Conservation (phyloP, 2,329 filamentous ascomycete genomes). For the Cadophora luteo-olivacea region DNA sequence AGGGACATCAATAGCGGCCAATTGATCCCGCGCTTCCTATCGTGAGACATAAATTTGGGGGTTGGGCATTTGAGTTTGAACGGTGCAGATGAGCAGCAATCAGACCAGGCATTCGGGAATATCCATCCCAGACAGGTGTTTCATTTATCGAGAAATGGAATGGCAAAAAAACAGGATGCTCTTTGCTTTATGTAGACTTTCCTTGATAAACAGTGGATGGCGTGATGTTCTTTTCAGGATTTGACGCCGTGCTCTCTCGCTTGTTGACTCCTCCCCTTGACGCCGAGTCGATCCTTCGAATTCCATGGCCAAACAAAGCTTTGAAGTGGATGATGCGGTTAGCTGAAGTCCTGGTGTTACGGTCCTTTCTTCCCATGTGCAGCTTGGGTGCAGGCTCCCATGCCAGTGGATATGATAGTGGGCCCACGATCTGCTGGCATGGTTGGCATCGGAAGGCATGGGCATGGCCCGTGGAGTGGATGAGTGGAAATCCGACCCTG, state of each 20-base stretch:
- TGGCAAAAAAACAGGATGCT: neutral
- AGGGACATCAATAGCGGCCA: conserved; percentile 5
- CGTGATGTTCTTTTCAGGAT: neutral
- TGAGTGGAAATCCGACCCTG: neutral
- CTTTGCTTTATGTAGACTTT: conserved; percentile 4
- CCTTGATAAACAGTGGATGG: neutral
- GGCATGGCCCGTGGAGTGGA: neutral
- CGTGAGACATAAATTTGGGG: neutral
- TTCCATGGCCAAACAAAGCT: neutral
- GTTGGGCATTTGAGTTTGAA: neutral
- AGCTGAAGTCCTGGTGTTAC: neutral
- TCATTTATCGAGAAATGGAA: neutral
- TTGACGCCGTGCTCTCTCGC: neutral
- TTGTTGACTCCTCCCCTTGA: neutral
- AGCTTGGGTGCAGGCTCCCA: neutral
- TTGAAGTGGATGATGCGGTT: conserved; percentile 3
- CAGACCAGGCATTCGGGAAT: neutral
- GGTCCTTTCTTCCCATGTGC: neutral
- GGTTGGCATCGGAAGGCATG: neutral
- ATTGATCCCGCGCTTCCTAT: neutral
- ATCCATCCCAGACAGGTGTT: neutral
- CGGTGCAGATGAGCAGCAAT: neutral
- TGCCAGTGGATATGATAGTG: conserved; percentile 2
- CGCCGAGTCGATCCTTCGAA: conserved; percentile 12
- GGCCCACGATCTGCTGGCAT: conserved; percentile 2